These are phyloP conservation scores for Cronartium ribicola DNA, from an alignment of 1,284 basidiomycete genomes.

Conservation along the genomic window DNA sequence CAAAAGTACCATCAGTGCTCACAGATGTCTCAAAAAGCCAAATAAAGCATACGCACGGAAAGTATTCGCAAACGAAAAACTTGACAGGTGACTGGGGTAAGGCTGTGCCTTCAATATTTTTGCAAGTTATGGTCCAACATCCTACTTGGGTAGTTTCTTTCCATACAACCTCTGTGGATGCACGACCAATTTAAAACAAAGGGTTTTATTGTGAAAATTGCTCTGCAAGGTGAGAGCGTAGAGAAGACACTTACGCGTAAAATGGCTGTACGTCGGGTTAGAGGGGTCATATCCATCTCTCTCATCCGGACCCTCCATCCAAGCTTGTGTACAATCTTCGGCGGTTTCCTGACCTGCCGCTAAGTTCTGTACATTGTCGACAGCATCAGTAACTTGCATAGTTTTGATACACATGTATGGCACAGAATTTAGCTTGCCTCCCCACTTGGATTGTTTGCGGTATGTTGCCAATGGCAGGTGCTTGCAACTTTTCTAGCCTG, in stretches of 20 bases:
- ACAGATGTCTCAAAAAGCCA: background rate
- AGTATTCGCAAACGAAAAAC: conserved; percentile 41
- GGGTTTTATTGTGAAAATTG: background rate
- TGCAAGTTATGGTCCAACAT: conserved; percentile 29
- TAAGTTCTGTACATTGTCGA: conserved; percentile 22
- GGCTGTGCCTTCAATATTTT: conserved; percentile 10
- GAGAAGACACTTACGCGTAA: conserved; percentile 30
- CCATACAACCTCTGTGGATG: conserved; percentile 41
- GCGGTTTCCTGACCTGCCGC: conserved; percentile 35
- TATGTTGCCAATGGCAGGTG: conserved; percentile 33
- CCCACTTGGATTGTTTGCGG: conserved; percentile 21
- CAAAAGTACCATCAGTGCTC: too few species aligned
- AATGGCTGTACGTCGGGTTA: conserved; percentile 22
- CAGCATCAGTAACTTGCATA: background rate
- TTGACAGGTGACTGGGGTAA: conserved; percentile 41
- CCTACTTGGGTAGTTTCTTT: conserved; percentile 13
- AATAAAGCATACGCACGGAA: conserved; percentile 20
- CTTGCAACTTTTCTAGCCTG: conserved; percentile 12
- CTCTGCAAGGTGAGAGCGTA: too few species aligned
- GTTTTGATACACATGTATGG: background rate
- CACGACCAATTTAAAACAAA: background rate
- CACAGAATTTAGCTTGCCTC: conserved; percentile 15
- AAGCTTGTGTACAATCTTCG: conserved; percentile 12
- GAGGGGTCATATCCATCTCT: conserved; percentile 23
- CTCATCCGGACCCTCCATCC: conserved; percentile 33